Percentiles rank a stretch among this genome's conserved stretches.
Conservation (phyloP, 495 filamentous ascomycete species). For the Aspergillus incahuasiensis region DNA sequence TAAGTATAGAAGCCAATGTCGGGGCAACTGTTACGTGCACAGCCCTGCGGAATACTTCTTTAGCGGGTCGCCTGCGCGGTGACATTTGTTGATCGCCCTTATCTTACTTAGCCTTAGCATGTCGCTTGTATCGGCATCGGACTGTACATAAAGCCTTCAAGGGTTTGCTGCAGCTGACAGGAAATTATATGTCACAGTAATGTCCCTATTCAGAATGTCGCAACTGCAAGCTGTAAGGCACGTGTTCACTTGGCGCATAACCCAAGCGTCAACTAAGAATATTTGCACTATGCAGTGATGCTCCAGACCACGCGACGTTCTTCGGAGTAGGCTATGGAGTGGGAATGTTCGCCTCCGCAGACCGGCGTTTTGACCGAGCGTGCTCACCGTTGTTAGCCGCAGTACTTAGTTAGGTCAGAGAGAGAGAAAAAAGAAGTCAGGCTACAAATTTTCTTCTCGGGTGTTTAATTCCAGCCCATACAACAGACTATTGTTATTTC, state of each 20-base stretch:
- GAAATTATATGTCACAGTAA: too few species aligned
- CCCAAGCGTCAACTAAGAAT: background rate
- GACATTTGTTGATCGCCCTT: background rate
- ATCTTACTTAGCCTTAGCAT: background rate
- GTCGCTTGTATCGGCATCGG: background rate
- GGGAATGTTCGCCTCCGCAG: background rate
- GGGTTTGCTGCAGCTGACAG: background rate
- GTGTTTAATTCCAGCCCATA: background rate
- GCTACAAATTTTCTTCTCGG: background rate
- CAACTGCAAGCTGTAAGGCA: background rate
- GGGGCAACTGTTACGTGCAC: background rate
- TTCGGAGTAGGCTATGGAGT: background rate
- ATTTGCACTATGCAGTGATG: background rate
- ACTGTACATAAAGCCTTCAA: background rate
- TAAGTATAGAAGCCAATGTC: background rate
- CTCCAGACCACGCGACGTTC: background rate
- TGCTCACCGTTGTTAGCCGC: background rate
- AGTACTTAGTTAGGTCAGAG: too few species aligned
- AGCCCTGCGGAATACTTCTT: background rate
- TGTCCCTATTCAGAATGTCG: background rate
- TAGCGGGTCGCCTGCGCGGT: background rate
- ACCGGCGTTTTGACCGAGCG: constrained; percentile 7
- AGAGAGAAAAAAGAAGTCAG: background rate
- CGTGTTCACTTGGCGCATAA: background rate
- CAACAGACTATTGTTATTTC: background rate